These are phyloP conservation scores for Styphnolobium japonicum DNA, from an alignment of 306 rosid genomes.

Conservation along the genomic window DNA sequence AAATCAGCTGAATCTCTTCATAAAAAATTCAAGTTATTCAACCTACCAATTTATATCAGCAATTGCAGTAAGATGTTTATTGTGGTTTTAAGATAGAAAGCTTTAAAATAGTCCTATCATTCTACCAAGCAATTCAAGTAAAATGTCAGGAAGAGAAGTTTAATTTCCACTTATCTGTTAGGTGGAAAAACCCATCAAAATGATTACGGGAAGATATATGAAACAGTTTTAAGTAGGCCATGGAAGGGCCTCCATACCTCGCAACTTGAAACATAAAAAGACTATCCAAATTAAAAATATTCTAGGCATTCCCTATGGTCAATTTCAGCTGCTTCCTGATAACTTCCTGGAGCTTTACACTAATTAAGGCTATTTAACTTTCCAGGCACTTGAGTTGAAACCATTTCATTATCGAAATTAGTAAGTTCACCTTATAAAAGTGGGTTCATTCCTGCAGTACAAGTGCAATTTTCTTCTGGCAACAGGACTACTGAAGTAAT, in stretches of 20 bases:
- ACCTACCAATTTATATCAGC: too few relatives aligned
- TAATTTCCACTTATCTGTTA: not conserved
- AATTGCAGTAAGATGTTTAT: too few relatives aligned
- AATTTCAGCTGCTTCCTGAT: not conserved
- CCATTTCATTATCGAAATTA: not conserved
- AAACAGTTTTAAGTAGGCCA: too few relatives aligned
- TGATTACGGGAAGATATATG: too few relatives aligned
- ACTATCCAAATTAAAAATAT: too few relatives aligned
- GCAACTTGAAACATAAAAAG: too few relatives aligned
- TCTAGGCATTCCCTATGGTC: not conserved
- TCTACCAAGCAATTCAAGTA: not conserved
- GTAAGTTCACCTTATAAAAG: not conserved
- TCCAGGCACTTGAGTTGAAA: not conserved
- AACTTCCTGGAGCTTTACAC: not conserved
- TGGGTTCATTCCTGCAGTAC: not conserved
- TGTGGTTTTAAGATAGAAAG: too few relatives aligned
- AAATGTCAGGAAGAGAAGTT: not conserved
- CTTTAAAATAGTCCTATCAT: not conserved
- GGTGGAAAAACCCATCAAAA: too few relatives aligned
- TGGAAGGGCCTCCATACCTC: too few relatives aligned
- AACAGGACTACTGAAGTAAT: not conserved
- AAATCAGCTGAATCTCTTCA: not conserved
- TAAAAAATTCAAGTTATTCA: too few relatives aligned
- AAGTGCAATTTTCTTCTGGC: not conserved
- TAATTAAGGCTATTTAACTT: not conserved